Percentiles rank a stretch among this genome's conserved stretches.
Evolutionary conservation across 352 stramenopile genomes (phyloP).

Genomic region (Pythium monospermum): DNA sequence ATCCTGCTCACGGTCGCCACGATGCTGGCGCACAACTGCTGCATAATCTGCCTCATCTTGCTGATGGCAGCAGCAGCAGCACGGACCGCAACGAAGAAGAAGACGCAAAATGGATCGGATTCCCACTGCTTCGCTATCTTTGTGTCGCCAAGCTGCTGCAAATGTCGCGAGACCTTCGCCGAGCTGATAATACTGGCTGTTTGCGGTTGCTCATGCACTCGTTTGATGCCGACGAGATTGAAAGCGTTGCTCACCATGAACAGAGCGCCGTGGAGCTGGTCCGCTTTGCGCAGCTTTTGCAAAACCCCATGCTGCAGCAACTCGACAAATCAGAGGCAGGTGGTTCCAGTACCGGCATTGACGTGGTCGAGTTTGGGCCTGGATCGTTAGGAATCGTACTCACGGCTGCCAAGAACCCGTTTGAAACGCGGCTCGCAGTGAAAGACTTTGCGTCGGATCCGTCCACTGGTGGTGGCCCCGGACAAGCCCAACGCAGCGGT

Average conservation of each 20-base stretch:
- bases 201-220: slow-evolving; percentile 72
- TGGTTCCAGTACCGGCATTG: slow-evolving; percentile 30
- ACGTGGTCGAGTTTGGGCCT: slow-evolving; percentile 56
- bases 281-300: slow-evolving; percentile 45
- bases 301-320: slow-evolving; percentile 51
- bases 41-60: slow-evolving; percentile 31
- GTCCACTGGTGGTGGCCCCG: slow-evolving; percentile 21
- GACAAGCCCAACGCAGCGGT: slow-evolving; percentile 58
- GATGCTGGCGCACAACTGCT: slow-evolving; percentile 36
- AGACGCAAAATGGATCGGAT: slow-evolving; percentile 38
- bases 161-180: slow-evolving; percentile 47
- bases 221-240: slow-evolving; percentile 25
- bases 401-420: slow-evolving; percentile 40
- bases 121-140: slow-evolving; percentile 65
- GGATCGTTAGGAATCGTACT: slow-evolving; percentile 71
- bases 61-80: no score
- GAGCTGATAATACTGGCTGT: slow-evolving; percentile 61
- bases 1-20: slow-evolving; percentile 26
- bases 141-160: slow-evolving; percentile 60
- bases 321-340: no score
- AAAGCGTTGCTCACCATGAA: slow-evolving; percentile 4
- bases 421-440: slow-evolving; percentile 52
- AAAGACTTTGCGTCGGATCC: slow-evolving; percentile 66
- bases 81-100: slow-evolving; percentile 9
- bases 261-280: slow-evolving; percentile 30